A percentile compares a stretch with the other conserved stretches of the same genome.
phyloP scores from a whole-genome alignment of 1,284 basidiomycete species.

The Anthracocystis setariae region DNA sequence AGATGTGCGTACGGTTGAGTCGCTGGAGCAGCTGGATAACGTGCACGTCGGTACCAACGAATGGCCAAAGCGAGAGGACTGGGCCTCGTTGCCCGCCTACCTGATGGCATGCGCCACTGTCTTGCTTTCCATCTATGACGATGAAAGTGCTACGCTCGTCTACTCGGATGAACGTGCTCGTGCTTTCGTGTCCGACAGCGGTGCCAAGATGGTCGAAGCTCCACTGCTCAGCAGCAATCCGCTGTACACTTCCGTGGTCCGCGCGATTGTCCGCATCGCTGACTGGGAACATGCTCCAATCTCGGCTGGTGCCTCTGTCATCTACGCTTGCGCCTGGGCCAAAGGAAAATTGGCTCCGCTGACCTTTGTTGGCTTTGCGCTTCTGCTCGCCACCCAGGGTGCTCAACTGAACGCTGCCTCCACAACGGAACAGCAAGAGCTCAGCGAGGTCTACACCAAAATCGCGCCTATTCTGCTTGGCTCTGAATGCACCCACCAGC shows the following conservation, averaged over 20 bases:
- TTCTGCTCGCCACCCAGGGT: conserved; percentile 16
- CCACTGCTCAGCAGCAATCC: conserved; percentile 19
- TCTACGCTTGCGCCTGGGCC: conserved; percentile 40
- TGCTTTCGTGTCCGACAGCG: neutral
- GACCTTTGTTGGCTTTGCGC: conserved; percentile 17
- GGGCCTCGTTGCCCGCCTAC: conserved; percentile 38
- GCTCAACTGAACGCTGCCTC: conserved; percentile 1
- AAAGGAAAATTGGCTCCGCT: conserved; percentile 30
- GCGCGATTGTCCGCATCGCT: conserved; percentile 20
- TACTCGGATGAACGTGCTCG: conserved; percentile 23
- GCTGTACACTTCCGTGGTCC: conserved; percentile 27
- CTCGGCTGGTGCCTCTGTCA: conserved; percentile 15
- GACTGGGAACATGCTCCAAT: conserved; percentile 37
- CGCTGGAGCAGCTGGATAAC: conserved; percentile 40
- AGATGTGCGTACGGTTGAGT: conserved; percentile 34
- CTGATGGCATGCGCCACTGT: conserved; percentile 35
- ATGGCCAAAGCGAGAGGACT: conserved; percentile 36
- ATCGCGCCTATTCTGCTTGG: conserved; percentile 26
- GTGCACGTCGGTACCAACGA: conserved; percentile 16
- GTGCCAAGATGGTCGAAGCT: neutral
- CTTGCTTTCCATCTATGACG: conserved; percentile 18
- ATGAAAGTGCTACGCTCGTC: conserved; percentile 30
- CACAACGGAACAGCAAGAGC: conserved; percentile 12
- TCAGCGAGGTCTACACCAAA: conserved; percentile 23
- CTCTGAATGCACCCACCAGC: conserved; percentile 33